These are phyloP conservation scores for Fusarium sp. DNA, from an alignment of 2,329 filamentous ascomycete genomes.

Conservation along the genomic window DNA sequence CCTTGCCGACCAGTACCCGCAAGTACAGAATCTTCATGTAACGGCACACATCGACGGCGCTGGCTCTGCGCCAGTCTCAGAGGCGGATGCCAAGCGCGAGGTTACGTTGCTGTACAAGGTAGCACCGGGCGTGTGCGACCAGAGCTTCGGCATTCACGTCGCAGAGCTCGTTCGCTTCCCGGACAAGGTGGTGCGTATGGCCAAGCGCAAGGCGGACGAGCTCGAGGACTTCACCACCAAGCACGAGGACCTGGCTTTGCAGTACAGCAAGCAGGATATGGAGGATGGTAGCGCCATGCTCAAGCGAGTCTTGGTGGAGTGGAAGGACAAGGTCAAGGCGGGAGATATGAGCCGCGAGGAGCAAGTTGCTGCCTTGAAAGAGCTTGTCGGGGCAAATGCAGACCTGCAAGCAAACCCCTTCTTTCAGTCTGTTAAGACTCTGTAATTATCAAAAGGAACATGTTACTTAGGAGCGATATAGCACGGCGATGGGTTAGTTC, in stretches of 20 bases:
- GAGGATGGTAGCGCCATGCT: constrained; percentile 88
- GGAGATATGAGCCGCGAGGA: constrained; percentile 76
- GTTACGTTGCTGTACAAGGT: constrained; percentile 98
- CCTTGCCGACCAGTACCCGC: constrained; percentile 85
- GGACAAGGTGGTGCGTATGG: constrained; percentile 97
- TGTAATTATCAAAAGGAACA: constrained; percentile 53
- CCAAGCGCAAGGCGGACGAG: constrained; percentile 98
- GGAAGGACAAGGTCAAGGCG: constrained; percentile 81
- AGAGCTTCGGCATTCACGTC: constrained; percentile 98
- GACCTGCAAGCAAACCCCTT: constrained; percentile 75
- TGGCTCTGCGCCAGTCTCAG: constrained; percentile 52
- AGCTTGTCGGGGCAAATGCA: constrained; percentile 80
- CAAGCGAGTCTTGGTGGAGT: constrained; percentile 84
- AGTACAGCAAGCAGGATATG: constrained; percentile 86
- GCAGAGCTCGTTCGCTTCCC: constrained; percentile 97
- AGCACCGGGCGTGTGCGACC: constrained; percentile 93
- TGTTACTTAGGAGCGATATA: constrained; percentile 5
- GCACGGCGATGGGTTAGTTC: constrained; percentile 2
- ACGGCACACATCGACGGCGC: constrained; percentile 86
- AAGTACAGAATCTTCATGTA: constrained; percentile 94
- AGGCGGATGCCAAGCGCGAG: constrained; percentile 72
- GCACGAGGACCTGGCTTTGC: constrained; percentile 71
- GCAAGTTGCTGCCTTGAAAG: constrained; percentile 82
- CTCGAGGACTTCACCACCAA: constrained; percentile 93
- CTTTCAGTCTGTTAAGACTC: constrained; percentile 73